Conservation (phyloP, 306 rosid species). For the Lathyrus sativus region DNA sequence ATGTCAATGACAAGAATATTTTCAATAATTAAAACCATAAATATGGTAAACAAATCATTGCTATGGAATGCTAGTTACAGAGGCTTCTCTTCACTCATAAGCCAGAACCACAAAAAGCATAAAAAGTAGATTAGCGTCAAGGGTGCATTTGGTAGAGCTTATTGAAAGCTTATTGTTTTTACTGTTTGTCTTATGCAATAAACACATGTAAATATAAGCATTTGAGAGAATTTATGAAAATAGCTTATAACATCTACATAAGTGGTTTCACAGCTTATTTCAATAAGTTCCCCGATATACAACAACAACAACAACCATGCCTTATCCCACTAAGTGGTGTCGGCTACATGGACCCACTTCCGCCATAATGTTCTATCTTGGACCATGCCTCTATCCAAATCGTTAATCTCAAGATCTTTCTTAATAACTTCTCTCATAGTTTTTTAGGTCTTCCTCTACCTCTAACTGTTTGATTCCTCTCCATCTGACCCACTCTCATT, state of each 20-base stretch:
- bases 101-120: conserved; percentile 10
- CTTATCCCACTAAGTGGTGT: no score
- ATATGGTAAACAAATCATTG: neutral
- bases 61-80: conserved; percentile 20
- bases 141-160: neutral
- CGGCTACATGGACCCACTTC: no score
- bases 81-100: conserved; percentile 32
- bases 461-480: no score
- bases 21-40: conserved; percentile 1
- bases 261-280: neutral
- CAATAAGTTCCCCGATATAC: neutral
- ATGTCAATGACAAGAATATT: conserved; percentile 29
- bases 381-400: no score
- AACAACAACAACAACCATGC: no score
- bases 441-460: no score
- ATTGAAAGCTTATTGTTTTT: neutral
- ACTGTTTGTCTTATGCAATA: neutral
- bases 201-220: neutral
- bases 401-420: no score
- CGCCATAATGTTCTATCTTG: no score
- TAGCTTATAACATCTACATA: neutral
- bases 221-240: neutral
- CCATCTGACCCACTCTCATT: no score
- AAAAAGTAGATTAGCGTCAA: neutral
- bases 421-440: no score